Base-by-base conservation (phyloP, 2,329 filamentous ascomycete genomes). In the Alternaria triticimaculans region DNA sequence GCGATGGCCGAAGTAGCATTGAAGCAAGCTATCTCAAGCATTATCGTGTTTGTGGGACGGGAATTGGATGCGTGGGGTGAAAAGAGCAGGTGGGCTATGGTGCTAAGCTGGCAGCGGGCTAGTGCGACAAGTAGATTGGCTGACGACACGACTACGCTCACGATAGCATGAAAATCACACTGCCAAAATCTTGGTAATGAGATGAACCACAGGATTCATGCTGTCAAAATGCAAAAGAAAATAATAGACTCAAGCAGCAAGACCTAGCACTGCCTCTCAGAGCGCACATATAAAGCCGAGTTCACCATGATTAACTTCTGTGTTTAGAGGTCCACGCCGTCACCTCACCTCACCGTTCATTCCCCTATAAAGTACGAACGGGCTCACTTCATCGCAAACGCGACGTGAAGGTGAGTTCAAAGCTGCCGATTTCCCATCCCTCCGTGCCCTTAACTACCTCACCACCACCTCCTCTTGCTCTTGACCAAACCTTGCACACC, bases 11-110 rank as follows among this genome's bases (percentile, higher is more conserved):
- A 86, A 8, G 70, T 14, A 8, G 70, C 46, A 49, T 77, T 82
- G 76, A 87, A 87, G 65, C 82, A 84, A 11, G 84, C 84, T 48
- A 87, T 82, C 74, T 87, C 85, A 14, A 84, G 78, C 69, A 80
- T 79, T 37, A 14, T 58, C 26, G 15, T 50, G n/a, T 33, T 55
- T 5, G 28, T 18, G 28, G 18, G 7, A 51, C 8, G 12, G 20
- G 4, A 28, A 33, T 8, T 21, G 6, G 12, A 33, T 5, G 25
- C 44, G 41, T 20, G 28, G 30, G 25, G 12, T 18, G 20, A 20
- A 15, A 28, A 41, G 6, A 21, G 37, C 11, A 44, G 53, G 37
- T 26, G 41, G 18, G 25, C n/a, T 46, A 18, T 33, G 54, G 37
- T n/a, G 41, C 54, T 23, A 56, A 30, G 41, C 41, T 56, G 15